A percentile compares a stretch with the other conserved stretches of the same genome.
Conservation (phyloP, 257 asterid genomes). For the Haberlea rhodopensis region DNA sequence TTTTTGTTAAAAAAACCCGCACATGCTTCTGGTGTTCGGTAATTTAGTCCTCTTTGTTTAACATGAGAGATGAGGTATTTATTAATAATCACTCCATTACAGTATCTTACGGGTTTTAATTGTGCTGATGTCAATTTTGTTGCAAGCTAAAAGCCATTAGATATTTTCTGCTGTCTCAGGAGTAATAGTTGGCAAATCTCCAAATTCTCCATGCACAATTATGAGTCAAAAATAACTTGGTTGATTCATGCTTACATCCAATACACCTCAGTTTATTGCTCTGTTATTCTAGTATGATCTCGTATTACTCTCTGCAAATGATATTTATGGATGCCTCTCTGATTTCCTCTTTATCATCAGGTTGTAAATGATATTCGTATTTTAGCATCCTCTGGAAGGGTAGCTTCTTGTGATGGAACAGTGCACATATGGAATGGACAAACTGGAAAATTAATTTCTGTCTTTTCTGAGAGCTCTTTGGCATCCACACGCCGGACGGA, state of each 20-base stretch:
- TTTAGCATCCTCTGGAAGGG: constrained; percentile 75
- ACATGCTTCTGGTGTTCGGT: background rate
- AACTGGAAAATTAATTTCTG: constrained; percentile 67
- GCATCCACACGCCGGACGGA: constrained; percentile 45
- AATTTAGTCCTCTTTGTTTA: background rate
- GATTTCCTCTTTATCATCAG: constrained; percentile 39
- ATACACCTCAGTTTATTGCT: constrained; percentile 11
- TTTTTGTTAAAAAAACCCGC: no score
- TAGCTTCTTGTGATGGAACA: constrained; percentile 99
- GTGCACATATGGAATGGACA: constrained; percentile 95
- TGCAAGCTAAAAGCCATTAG: constrained; percentile 12
- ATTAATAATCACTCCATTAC: constrained; percentile 5
- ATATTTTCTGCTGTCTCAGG: constrained; percentile 1
- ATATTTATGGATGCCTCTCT: constrained; percentile 22
- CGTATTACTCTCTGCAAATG: constrained; percentile 11
- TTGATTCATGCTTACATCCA: background rate
- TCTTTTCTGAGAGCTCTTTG: constrained; percentile 71
- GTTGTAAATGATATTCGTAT: constrained; percentile 80
- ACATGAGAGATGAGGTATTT: background rate
- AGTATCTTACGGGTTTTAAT: constrained; percentile 8
- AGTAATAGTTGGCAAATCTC: constrained; percentile 1
- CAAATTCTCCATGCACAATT: background rate
- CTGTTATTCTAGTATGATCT: constrained; percentile 14
- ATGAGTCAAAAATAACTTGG: background rate
- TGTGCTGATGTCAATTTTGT: background rate